Evolutionary conservation across 371 early-diverging fungal species (phyloP).

Genomic region (Apophysomyces variabilis): DNA sequence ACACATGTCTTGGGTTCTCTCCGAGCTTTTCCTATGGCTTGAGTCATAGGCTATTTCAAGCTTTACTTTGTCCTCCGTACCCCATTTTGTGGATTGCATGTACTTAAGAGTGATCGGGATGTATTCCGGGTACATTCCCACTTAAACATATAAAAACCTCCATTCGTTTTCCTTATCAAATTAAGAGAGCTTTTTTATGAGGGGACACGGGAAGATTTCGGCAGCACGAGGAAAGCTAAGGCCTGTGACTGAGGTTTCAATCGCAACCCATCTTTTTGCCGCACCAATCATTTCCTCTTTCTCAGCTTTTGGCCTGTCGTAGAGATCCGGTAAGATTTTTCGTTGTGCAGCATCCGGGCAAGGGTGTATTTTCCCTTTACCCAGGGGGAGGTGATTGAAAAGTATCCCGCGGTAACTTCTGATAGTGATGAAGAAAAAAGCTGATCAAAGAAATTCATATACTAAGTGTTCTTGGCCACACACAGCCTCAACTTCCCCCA

Average conservation of each 20-base stretch:
- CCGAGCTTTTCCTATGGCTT: conserved; percentile 5
- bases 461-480: no score
- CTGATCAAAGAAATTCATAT: no score
- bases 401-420: no score
- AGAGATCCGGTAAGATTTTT: background rate
- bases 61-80: conserved; percentile 7
- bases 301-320: background rate
- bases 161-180: background rate
- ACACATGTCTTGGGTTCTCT: background rate
- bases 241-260: conserved; percentile 5
- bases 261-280: conserved; percentile 3
- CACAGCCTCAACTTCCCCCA: no score
- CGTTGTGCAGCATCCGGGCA: background rate
- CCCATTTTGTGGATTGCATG: background rate
- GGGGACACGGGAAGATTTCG: background rate
- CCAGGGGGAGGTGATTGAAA: no score
- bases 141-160: background rate
- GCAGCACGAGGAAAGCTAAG: background rate
- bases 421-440: no score
- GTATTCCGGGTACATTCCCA: background rate
- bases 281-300: conserved; percentile 2
- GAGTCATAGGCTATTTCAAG: background rate
- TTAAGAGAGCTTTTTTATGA: background rate
- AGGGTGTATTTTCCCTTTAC: background rate
- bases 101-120: background rate